Base-by-base conservation (phyloP, 345 rosid genomes). In the Jatropha curcas region DNA sequence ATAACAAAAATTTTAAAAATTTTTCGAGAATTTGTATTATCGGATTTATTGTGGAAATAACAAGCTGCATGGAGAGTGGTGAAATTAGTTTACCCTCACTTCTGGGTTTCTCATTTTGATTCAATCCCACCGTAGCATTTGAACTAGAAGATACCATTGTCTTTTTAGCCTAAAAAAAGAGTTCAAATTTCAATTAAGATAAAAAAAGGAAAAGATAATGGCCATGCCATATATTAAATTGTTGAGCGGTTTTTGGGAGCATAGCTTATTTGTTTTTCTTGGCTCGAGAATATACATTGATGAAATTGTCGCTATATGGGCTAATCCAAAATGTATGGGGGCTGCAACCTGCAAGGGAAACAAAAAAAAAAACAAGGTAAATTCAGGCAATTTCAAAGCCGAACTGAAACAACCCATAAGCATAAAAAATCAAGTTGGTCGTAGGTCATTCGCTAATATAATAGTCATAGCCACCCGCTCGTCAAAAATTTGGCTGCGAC, bases 51-150 rank as follows among this genome's bases (percentile, higher is more conserved):
- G n/a, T n/a, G n/a, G n/a, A n/a, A n/a, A n/a, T n/a, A n/a, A n/a
- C n/a, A n/a, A n/a, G n/a, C n/a, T n/a, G n/a, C n/a, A n/a, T n/a
- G n/a, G n/a, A n/a, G n/a, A n/a, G n/a, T n/a, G n/a, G n/a, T n/a
- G n/a, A n/a, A n/a, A n/a, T n/a, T n/a, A n/a, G n/a, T n/a, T n/a
- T n/a, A n/a, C n/a, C n/a, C 92, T 80, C 82, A 93, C 99, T 58
- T 98, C 98, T n/a, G 97, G n/a, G n/a, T n/a, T 89, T 86, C 98
- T 91, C 99, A 96, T 96, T n/a, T 86, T 96, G 99, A 86, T 96
- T 96, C 84, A 96, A 69, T 77, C 99, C 99, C 41, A 98, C 99
- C 68, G 93, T 96, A 7, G 99, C 98, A 72, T n/a, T n/a, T 93
- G 97, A 77, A 91, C 97, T 30, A 96, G 55, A 72, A 96, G 88